Base-by-base conservation (phyloP, 768 basidiomycete species). In the Infundibulicybe gibba region DNA sequence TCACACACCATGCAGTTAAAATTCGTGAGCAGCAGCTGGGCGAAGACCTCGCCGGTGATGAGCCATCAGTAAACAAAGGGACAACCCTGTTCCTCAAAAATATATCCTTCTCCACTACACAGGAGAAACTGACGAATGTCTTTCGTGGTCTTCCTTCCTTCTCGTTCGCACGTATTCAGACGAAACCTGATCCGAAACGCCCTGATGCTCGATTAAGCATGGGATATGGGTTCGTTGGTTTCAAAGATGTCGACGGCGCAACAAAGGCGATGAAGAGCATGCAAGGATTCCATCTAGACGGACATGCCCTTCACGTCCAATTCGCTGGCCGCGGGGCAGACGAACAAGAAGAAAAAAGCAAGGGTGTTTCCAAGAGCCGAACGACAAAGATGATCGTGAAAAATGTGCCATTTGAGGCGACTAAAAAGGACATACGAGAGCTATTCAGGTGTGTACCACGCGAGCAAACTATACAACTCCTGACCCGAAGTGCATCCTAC, bases 341-440 rank as follows among this genome's bases (percentile, higher is more conserved):
- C 42, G 70, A 62, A n/a, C 61, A 63, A 5, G 56, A 58, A 39
- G 62, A 57, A 33, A 67, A 65, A 51, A 62, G 54, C 41, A 69
- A 67, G 38, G 65, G 59, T 19, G 68, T 53, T 8, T 64, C 69
- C 25, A 84, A 79, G 68, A 80, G 76, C 42, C 76, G 76, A 49
- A 87, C 88, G 51, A 89, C 93, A 53, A 98, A 97, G 81, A 85
- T 98, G 77, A 83, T 98, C 43, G 92, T 98, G 54, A 98, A 97
- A 81, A 99, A 99, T 58, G 78, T 97, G 45, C 94, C 97, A 34
- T 99, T 99, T 70, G 97, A 99, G 65, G 91, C 87, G 39, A 87
- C 87, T 37, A 91, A 88, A 73, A 93, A 89, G 69, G 97, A 99
- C 55, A 76, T 99, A 19, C 75, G 88, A 45, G 87, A 90, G 51